These are phyloP conservation scores for Psilocybe sp. DNA, from an alignment of 768 basidiomycete genomes.

Conservation along the genomic window DNA sequence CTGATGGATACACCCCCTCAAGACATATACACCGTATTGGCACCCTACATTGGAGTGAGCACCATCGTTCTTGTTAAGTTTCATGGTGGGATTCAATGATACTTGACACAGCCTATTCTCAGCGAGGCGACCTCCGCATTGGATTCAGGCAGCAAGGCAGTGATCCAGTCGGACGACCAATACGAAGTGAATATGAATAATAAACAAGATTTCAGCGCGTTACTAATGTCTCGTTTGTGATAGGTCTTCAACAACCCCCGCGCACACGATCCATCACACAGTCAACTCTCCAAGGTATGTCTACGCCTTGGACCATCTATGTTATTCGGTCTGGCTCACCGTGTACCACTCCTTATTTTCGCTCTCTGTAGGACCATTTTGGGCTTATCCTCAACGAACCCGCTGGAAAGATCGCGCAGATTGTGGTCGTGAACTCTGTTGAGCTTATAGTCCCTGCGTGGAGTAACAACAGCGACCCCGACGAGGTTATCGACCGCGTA, in stretches of 20 bases:
- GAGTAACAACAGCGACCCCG: conserved; percentile 42
- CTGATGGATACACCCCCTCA: background rate
- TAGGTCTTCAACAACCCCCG: conserved; percentile 65
- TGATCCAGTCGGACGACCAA: conserved; percentile 69
- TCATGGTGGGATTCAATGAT: background rate
- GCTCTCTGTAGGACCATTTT: conserved; percentile 57
- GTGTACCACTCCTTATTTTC: background rate
- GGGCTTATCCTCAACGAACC: conserved; percentile 71
- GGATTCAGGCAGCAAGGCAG: conserved; percentile 61
- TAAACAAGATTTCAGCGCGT: background rate
- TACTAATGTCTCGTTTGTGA: background rate
- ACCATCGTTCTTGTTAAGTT: background rate
- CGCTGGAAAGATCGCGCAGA: conserved; percentile 68
- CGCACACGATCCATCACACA: conserved; percentile 74
- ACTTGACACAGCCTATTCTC: conserved; percentile 51
- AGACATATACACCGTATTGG: conserved; percentile 67
- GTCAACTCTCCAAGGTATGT: conserved; percentile 61
- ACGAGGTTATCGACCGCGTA: conserved; percentile 44
- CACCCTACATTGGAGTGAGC: conserved; percentile 57
- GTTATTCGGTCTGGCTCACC: background rate
- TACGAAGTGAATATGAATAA: conserved; percentile 42
- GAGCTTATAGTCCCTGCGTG: conserved; percentile 60
- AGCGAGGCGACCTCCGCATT: conserved; percentile 55
- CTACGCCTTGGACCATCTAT: too few relatives aligned
- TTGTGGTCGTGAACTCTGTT: conserved; percentile 62